Evolutionary conservation across 1,139 yeast species (phyloP), one percentile per base, ranked within the genome.

Genomic region (Suhomyces maxii): DNA sequence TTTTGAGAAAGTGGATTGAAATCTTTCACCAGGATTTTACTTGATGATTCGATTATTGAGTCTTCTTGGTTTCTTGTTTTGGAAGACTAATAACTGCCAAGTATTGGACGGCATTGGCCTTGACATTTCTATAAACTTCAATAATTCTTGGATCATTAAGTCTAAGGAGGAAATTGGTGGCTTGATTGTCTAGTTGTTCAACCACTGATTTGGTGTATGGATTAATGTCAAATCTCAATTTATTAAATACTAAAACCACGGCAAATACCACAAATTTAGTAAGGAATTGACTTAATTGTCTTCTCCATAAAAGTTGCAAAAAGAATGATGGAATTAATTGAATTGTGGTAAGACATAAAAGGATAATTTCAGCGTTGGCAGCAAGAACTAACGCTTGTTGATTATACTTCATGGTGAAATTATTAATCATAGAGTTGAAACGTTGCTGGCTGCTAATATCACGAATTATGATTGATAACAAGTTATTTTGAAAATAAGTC

Each of bases 371-470:
- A 34, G 77, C 63, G 49, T 69, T 71, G 8, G 83, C 71, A 7
- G 83, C 83, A 42, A 77, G 55, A 50, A 64, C 60, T 42, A 77
- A 61, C 1, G 82, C 81, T 44, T 65, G 71, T 47, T 77, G 80
- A 58, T 77, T 73, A 56, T 63, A 76, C 14, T 60, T 59, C 31
- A 67, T 54, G n/a, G 76, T 65, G 49, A 78, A 70, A 25, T 59
- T 57, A 34, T 63, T 59, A 44, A 78, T 73, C 23, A 51, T 42
- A 11, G 57, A 40, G 40, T 52, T 56, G 45, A 56, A 14, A 26
- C 47, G 48, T 34, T 55, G 56, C 37, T 56, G 58, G 9, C 52
- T 40, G 14, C 48, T 37, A 38, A 53, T 39, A 34, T 41, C 47
- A 3, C 55, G 51, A 12, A 55, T 48, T 23, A 49, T 36, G 11